phyloP scores from a whole-genome alignment of 257 asterid genomes.

The Verbena officinalis region DNA sequence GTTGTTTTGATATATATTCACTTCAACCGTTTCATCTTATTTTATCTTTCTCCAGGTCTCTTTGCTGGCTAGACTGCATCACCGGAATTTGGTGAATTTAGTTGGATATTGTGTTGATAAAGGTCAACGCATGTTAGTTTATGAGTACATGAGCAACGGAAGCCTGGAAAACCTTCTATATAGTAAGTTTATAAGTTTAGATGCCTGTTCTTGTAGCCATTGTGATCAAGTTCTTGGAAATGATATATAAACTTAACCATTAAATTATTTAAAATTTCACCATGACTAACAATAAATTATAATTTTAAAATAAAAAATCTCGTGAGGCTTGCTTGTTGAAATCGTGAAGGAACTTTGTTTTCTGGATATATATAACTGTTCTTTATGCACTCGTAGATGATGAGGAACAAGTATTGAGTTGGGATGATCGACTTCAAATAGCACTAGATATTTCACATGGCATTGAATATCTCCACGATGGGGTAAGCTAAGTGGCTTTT shows the following conservation, averaged over 20 bases:
- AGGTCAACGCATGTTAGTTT: slow-evolving; percentile 84
- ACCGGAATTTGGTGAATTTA: slow-evolving; percentile 92
- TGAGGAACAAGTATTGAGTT: slow-evolving; percentile 61
- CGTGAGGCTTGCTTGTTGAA: no score
- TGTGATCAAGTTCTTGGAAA: slow-evolving; percentile 9
- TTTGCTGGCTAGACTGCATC: slow-evolving; percentile 92
- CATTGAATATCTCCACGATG: slow-evolving; percentile 94
- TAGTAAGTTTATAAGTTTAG: slow-evolving; percentile 50
- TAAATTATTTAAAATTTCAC: no score
- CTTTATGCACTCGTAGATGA: slow-evolving; percentile 51
- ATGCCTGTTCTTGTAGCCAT: slow-evolving; percentile 14
- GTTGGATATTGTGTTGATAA: slow-evolving; percentile 95
- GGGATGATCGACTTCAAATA: slow-evolving; percentile 92
- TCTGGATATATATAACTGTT: slow-evolving; percentile 22
- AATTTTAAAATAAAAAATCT: no score
- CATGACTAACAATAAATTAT: no score
- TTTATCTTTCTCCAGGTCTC: slow-evolving; percentile 67
- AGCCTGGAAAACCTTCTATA: slow-evolving; percentile 90
- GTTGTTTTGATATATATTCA: not conserved
- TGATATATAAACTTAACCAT: not conserved
- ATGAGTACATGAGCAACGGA: slow-evolving; percentile 96
- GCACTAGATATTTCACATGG: slow-evolving; percentile 96
- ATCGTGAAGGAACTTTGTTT: no score
- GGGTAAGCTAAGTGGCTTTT: slow-evolving; percentile 55
- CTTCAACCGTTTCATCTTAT: slow-evolving; percentile 26